Evolutionary conservation across 2,329 filamentous ascomycete genomes (phyloP).

Genomic region (Chrysoporthe puriensis): DNA sequence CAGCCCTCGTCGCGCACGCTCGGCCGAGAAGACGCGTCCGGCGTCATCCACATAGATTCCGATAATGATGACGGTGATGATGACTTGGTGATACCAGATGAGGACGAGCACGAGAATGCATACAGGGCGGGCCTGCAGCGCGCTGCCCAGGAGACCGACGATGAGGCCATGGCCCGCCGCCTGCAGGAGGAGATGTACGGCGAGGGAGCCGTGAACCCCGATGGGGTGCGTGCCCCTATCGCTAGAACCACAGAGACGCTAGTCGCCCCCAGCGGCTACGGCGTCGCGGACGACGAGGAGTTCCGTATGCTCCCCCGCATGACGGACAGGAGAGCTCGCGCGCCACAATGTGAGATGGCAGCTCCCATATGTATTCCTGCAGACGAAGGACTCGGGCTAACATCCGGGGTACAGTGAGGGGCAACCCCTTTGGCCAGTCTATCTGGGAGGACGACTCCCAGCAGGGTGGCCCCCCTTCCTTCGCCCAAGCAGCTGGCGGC

Average conservation of each 20-base stretch:
- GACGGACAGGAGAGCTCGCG: constrained; percentile 43
- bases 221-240: constrained; percentile 85
- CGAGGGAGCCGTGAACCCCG: constrained; percentile 41
- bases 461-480: neutral
- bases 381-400: constrained; percentile 12
- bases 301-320: constrained; percentile 70
- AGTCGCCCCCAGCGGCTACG: constrained; percentile 68
- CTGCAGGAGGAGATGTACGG: constrained; percentile 91
- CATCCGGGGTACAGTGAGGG: constrained; percentile 11
- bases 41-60: constrained; percentile 76
- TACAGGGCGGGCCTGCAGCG: constrained; percentile 46
- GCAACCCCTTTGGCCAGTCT: constrained; percentile 46
- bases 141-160: constrained; percentile 74
- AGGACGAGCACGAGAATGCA: constrained; percentile 42
- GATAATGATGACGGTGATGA: constrained; percentile 67
- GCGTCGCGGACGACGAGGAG: constrained; percentile 55
- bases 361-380: neutral
- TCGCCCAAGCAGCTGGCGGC: constrained; percentile 26
- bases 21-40: constrained; percentile 56
- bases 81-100: constrained; percentile 43
- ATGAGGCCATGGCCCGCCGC: constrained; percentile 88
- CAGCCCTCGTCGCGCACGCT: constrained; percentile 36
- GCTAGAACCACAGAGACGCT: constrained; percentile 89
- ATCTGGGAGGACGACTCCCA: constrained; percentile 41
- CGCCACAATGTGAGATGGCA: constrained; percentile 8